These are phyloP conservation scores for Vickermania spadyakhi DNA, from an alignment of 208 protist species.

Conservation along the genomic window DNA sequence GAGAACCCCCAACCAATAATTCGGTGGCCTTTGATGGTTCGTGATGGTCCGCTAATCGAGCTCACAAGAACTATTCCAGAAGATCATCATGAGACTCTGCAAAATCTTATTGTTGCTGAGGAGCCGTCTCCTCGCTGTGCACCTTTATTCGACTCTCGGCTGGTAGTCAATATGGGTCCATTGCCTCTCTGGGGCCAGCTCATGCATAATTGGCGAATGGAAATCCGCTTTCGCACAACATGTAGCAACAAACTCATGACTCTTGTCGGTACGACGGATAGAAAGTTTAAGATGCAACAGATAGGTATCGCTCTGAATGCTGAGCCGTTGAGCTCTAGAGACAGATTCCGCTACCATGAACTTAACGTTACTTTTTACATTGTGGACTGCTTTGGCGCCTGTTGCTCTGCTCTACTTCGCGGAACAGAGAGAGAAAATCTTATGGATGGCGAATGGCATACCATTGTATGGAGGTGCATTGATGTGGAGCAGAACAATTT, in stretches of 20 bases:
- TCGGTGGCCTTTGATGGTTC: constrained; percentile 63
- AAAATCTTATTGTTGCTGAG: constrained; percentile 33
- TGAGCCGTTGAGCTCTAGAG: constrained; percentile 67
- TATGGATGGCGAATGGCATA: constrained; percentile 86
- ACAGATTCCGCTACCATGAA: constrained; percentile 77
- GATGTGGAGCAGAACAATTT: constrained; percentile 85
- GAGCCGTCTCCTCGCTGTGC: constrained; percentile 38
- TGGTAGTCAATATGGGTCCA: constrained; percentile 71
- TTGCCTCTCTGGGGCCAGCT: constrained; percentile 67
- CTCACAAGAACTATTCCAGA: constrained; percentile 54
- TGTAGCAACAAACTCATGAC: constrained; percentile 66
- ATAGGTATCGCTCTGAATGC: constrained; percentile 82
- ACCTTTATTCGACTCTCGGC: constrained; percentile 68
- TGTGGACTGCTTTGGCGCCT: constrained; percentile 70
- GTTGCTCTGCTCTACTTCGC: constrained; percentile 72
- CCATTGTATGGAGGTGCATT: constrained; percentile 75
- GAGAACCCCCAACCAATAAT: constrained; percentile 36
- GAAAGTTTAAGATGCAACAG: constrained; percentile 80
- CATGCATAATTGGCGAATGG: constrained; percentile 82
- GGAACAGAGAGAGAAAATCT: constrained; percentile 74
- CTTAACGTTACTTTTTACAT: constrained; percentile 78
- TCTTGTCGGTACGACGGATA: constrained; percentile 73
- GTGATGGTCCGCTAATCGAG: constrained; percentile 49
- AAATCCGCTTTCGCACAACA: constrained; percentile 77
- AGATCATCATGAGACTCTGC: constrained; percentile 72